These are phyloP conservation scores for Blastobotrys terrestris DNA, from an alignment of 805 yeast genomes.

Conservation along the genomic window DNA sequence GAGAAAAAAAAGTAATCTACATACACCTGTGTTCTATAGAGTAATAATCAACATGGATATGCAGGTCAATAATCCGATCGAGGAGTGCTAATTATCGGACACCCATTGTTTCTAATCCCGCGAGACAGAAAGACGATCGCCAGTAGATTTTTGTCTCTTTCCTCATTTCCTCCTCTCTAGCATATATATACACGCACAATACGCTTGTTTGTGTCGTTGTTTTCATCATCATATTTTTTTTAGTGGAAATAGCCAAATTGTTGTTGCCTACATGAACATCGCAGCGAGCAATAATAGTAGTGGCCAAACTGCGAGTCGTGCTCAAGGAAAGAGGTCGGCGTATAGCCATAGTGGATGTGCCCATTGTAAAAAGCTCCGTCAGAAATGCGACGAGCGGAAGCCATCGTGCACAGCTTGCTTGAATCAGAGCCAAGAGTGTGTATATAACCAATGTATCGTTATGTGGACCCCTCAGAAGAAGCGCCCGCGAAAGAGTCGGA, in stretches of 20 bases:
- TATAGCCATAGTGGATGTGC: conserved; percentile 5
- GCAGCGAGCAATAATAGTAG: background rate
- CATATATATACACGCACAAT: too few species aligned
- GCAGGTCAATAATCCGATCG: background rate
- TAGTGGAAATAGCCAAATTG: too few species aligned
- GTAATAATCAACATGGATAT: background rate
- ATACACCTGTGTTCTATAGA: too few species aligned
- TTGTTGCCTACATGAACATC: background rate
- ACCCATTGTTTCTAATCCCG: background rate
- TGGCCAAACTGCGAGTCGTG: background rate
- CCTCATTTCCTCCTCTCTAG: background rate
- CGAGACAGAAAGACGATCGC: background rate
- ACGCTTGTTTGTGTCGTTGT: background rate
- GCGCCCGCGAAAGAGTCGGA: background rate
- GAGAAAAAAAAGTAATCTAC: too few species aligned
- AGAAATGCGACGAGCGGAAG: conserved; percentile 18
- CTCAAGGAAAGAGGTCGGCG: background rate
- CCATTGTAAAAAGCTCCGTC: conserved; percentile 15
- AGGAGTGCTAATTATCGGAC: too few species aligned
- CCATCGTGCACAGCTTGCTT: conserved; percentile 16
- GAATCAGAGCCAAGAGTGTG: conserved; percentile 12
- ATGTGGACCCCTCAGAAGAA: conserved; percentile 14
- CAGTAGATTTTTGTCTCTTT: background rate
- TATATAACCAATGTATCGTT: conserved; percentile 11
- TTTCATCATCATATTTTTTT: background rate